Percentiles rank a stretch among this genome's conserved stretches.
Conservation (phyloP, 1,284 basidiomycete genomes). For the Cutaneotrichosporon sp. region DNA sequence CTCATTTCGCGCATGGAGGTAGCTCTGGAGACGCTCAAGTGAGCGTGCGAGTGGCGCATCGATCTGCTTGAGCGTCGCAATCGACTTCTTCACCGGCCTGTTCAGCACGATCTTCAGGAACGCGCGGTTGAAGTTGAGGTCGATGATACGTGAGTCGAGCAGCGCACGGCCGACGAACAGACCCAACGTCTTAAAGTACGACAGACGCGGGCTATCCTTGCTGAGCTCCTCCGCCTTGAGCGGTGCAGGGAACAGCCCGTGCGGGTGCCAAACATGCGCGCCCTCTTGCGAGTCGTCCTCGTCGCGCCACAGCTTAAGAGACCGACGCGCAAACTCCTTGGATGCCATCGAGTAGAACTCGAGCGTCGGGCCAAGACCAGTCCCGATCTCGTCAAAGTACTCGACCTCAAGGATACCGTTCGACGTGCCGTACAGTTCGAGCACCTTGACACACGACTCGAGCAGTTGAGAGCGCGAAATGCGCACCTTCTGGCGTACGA, state of each 20-base stretch:
- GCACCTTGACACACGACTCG: constrained; percentile 96
- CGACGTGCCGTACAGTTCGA: constrained; percentile 87
- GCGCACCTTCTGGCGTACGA: constrained; percentile 93
- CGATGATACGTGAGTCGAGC: constrained; percentile 95
- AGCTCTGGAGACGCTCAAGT: constrained; percentile 67
- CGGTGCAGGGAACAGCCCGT: constrained; percentile 85
- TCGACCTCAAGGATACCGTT: constrained; percentile 93
- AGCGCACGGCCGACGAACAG: constrained; percentile 98
- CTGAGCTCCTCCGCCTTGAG: constrained; percentile 57
- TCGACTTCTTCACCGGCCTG: constrained; percentile 72
- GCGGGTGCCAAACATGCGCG: constrained; percentile 70
- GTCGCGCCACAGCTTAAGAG: constrained; percentile 86
- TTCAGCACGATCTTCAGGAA: constrained; percentile 86
- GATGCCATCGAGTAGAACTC: constrained; percentile 96
- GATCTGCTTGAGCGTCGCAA: constrained; percentile 74
- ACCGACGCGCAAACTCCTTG: constrained; percentile 81
- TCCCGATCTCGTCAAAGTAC: constrained; percentile 98
- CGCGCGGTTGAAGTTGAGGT: constrained; percentile 85
- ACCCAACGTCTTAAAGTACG: constrained; percentile 83
- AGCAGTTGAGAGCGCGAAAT: constrained; percentile 91
- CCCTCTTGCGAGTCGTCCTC: constrained; percentile 63
- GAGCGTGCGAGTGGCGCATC: constrained; percentile 82
- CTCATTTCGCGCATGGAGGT: constrained; percentile 47
- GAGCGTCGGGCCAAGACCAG: constrained; percentile 94
- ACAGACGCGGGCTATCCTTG: constrained; percentile 49